Percentiles rank a stretch among this genome's conserved stretches.
Conservation (phyloP, 2,329 filamentous ascomycete genomes). For the Aspergillus melleus region DNA sequence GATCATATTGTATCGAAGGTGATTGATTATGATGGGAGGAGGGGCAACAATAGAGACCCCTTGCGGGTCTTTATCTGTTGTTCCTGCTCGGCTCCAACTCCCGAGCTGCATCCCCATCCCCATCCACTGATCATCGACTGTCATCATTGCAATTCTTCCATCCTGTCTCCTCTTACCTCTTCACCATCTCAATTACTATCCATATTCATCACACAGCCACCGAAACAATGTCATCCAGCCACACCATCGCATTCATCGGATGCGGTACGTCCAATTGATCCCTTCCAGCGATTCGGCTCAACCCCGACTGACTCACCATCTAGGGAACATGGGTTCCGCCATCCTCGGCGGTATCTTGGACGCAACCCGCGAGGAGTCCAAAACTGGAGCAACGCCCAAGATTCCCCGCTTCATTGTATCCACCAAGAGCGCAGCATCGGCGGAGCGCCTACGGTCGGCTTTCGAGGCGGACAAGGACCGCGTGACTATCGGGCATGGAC, state of each 20-base stretch:
- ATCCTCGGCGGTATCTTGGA: conserved; percentile 36
- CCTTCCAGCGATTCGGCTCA: background rate
- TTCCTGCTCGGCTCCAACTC: background rate
- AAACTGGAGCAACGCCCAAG: background rate
- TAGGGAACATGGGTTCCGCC: conserved; percentile 41
- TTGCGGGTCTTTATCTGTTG: too few species aligned
- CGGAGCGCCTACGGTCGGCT: conserved; percentile 28
- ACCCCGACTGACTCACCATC: background rate
- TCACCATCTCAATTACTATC: background rate
- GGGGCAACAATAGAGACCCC: too few species aligned
- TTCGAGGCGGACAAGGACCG: conserved; percentile 31
- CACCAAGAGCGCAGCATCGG: conserved; percentile 40
- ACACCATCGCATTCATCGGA: conserved; percentile 17
- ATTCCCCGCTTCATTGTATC: conserved; percentile 39
- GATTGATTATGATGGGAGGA: too few species aligned
- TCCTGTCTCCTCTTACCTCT: background rate
- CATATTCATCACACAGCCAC: background rate
- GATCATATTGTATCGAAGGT: too few species aligned
- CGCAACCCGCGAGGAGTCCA: conserved; percentile 16
- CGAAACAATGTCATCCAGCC: conserved; percentile 3
- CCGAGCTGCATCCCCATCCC: background rate
- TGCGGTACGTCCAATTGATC: conserved; percentile 12
- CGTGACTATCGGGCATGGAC: conserved; percentile 32
- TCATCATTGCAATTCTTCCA: background rate
- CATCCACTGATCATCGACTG: background rate